phyloP scores from a whole-genome alignment of 140 eudicot genomes.

The Senecio squalidus region DNA sequence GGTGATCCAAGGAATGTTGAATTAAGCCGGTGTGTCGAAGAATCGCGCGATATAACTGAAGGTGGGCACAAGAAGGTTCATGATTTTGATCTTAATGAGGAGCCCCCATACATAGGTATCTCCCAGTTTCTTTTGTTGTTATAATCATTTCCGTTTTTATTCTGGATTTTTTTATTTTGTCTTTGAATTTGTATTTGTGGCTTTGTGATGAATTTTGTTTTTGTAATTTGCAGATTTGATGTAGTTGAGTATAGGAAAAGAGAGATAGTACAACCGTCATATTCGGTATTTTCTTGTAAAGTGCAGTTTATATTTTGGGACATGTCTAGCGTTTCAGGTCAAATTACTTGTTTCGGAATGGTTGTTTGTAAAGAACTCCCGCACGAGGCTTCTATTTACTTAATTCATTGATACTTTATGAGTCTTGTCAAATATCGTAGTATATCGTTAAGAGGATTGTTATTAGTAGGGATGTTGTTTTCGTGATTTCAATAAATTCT shows the following conservation, averaged over 20 bases:
- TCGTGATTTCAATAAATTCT: too few species aligned
- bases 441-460: background rate
- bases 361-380: background rate
- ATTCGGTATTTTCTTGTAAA: conserved; percentile 17
- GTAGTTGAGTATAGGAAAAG: background rate
- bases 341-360: background rate
- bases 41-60: too few species aligned
- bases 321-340: background rate
- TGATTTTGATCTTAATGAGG: too few species aligned
- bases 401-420: background rate
- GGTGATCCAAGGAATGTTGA: too few species aligned
- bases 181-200: background rate
- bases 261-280: conserved; percentile 2
- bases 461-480: background rate
- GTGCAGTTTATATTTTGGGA: background rate
- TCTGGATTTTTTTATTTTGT: background rate
- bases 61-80: too few species aligned
- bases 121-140: background rate
- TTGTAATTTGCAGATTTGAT: conserved; percentile 16
- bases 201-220: background rate
- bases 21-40: too few species aligned
- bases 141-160: background rate
- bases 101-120: conserved; percentile 4
- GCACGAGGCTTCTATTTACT: background rate
- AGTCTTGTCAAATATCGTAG: background rate